Conservation (phyloP, 2,329 filamentous ascomycete genomes). For the Aureobasidium sp. region DNA sequence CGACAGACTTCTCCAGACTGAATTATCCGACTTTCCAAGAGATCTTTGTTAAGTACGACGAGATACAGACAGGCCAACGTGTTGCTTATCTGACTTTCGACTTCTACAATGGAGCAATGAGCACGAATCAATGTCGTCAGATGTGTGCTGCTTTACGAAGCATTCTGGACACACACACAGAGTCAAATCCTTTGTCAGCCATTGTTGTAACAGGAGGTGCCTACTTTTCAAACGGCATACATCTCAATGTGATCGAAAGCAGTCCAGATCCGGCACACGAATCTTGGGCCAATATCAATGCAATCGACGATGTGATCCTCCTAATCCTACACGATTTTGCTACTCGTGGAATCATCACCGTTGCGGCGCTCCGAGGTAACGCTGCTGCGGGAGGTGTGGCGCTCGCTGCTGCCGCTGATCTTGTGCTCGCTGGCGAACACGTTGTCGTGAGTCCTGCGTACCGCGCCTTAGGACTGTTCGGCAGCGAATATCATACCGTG, state of each 20-base stretch:
- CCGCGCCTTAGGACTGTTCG: constrained; percentile 29
- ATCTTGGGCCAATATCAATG: constrained; percentile 40
- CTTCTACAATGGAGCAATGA: constrained; percentile 41
- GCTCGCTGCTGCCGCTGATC: constrained; percentile 31
- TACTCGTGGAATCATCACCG: constrained; percentile 29
- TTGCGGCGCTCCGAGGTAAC: constrained; percentile 36
- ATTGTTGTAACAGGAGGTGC: constrained; percentile 35
- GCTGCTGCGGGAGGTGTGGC: constrained; percentile 40
- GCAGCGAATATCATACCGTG: constrained; percentile 38
- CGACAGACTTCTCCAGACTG: constrained; percentile 27
- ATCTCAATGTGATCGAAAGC: constrained; percentile 39
- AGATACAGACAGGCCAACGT: constrained; percentile 23
- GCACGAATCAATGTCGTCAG: constrained; percentile 33
- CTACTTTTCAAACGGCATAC: constrained; percentile 41
- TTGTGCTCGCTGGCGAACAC: constrained; percentile 34
- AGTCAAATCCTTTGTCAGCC: constrained; percentile 28
- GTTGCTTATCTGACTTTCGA: constrained; percentile 38
- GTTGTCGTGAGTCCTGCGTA: constrained; percentile 39
- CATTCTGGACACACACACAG: constrained; percentile 27
- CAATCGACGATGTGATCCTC: constrained; percentile 37
- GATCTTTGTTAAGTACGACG: constrained; percentile 33
- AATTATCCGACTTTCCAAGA: constrained; percentile 33
- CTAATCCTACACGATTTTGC: constrained; percentile 35
- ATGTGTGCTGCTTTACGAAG: constrained; percentile 33
- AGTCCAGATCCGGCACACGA: constrained; percentile 32